These are phyloP conservation scores for Clarireedia sp. DNA, from an alignment of 2,329 filamentous ascomycete species.

Conservation along the genomic window DNA sequence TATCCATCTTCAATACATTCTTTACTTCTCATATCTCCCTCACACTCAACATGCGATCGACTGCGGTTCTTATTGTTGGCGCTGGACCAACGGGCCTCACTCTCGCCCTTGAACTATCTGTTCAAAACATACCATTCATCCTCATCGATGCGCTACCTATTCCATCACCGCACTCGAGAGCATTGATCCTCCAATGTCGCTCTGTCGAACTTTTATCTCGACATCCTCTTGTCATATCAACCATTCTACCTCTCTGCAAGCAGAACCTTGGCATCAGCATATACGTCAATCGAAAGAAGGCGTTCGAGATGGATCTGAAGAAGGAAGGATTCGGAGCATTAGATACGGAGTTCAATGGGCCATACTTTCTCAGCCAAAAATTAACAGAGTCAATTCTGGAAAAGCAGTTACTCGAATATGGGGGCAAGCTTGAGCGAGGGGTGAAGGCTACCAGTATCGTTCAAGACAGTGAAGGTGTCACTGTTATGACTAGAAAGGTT, in stretches of 20 bases:
- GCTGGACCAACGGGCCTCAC: constrained; percentile 38
- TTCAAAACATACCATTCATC: constrained; percentile 31
- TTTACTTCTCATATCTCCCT: too few species aligned
- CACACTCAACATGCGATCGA: neutral
- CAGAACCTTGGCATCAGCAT: constrained; percentile 33
- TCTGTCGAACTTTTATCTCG: constrained; percentile 43
- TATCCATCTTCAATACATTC: too few species aligned
- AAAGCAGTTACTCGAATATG: constrained; percentile 23
- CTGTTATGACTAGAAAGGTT: constrained; percentile 20
- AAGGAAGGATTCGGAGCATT: constrained; percentile 14
- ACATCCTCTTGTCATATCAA: constrained; percentile 32
- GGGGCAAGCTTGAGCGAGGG: constrained; percentile 26
- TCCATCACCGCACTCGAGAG: constrained; percentile 34
- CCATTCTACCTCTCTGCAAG: constrained; percentile 32
- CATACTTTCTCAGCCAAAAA: constrained; percentile 31
- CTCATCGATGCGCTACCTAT: constrained; percentile 32
- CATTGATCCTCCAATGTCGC: constrained; percentile 40
- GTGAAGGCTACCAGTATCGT: constrained; percentile 26
- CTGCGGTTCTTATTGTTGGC: constrained; percentile 37
- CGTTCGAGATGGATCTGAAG: constrained; percentile 28
- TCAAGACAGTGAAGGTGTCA: constrained; percentile 28
- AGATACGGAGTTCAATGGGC: constrained; percentile 29
- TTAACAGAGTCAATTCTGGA: constrained; percentile 31
- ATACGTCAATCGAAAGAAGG: constrained; percentile 30
- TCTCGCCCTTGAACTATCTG: constrained; percentile 34